These are phyloP conservation scores for Candida verbasci DNA, from an alignment of 805 yeast genomes.

Conservation along the genomic window DNA sequence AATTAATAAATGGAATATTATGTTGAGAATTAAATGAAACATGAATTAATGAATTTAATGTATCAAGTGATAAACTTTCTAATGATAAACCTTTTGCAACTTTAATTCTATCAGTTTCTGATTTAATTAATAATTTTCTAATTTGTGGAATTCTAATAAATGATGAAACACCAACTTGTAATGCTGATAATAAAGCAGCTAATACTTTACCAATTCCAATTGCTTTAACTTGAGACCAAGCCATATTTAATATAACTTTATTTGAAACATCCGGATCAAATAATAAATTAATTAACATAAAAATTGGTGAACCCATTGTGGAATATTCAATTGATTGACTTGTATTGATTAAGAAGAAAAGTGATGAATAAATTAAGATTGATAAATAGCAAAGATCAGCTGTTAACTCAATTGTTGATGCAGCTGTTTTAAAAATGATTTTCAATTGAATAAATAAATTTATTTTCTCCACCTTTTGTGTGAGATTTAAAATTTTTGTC, in stretches of 20 bases:
- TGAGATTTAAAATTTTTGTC: neutral
- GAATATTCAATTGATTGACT: no score
- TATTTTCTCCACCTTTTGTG: conserved; percentile 1
- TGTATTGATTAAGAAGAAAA: no score
- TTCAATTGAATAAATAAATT: neutral
- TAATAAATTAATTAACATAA: conserved; percentile 27
- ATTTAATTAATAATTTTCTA: conserved; percentile 22
- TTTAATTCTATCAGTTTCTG: conserved; percentile 18
- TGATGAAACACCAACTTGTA: conserved; percentile 34
- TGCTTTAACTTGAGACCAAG: conserved; percentile 27
- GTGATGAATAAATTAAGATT: no score
- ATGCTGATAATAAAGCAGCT: conserved; percentile 27
- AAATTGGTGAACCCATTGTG: conserved; percentile 23
- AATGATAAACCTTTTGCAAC: conserved; percentile 37
- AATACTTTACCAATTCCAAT: conserved; percentile 31
- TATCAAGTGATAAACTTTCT: conserved; percentile 33
- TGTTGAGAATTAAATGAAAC: conserved; percentile 34
- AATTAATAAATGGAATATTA: conserved; percentile 30
- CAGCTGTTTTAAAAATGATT: no score
- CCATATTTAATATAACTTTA: conserved; percentile 33
- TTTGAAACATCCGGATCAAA: conserved; percentile 38
- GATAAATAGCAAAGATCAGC: no score
- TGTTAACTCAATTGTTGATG: no score
- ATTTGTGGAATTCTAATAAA: conserved; percentile 40
- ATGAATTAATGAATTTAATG: conserved; percentile 33